phyloP scores from a whole-genome alignment of 257 asterid species.

The Capsicum chinense region DNA sequence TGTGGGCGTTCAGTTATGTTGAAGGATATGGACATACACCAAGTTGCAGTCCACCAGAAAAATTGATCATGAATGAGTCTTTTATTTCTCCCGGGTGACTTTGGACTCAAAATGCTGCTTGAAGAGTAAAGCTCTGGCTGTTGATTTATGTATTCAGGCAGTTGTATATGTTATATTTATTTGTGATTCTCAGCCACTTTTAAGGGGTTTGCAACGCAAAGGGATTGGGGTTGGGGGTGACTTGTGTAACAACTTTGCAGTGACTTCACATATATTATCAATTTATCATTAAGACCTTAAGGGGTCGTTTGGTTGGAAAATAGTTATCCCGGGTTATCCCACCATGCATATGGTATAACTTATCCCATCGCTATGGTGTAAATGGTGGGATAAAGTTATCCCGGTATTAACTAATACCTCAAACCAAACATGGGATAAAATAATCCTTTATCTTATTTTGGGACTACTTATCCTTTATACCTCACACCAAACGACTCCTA shows the following conservation, averaged over 20 bases:
- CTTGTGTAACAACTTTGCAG: background rate
- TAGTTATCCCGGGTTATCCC: too few relatives aligned
- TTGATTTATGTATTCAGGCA: slow-evolving; percentile 25
- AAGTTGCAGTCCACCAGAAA: slow-evolving; percentile 85
- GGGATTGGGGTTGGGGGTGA: background rate
- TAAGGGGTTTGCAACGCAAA: background rate
- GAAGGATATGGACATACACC: slow-evolving; percentile 98
- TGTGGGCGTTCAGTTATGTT: slow-evolving; percentile 97
- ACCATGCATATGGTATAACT: too few relatives aligned
- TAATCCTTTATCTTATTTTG: too few relatives aligned
- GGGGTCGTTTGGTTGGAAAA: too few relatives aligned
- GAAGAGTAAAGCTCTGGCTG: slow-evolving; percentile 6
- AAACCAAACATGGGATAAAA: too few relatives aligned
- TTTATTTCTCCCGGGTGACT: background rate
- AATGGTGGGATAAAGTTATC: too few relatives aligned
- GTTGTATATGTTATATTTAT: background rate
- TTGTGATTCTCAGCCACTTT: background rate
- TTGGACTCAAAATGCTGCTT: background rate
- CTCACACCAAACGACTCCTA: too few relatives aligned
- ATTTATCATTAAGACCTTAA: background rate
- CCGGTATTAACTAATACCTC: too few relatives aligned
- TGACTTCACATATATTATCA: background rate
- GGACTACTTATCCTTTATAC: too few relatives aligned
- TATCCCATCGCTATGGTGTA: too few relatives aligned
- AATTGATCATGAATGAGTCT: slow-evolving; percentile 40